Base-by-base conservation (phyloP, 2,329 filamentous ascomycete genomes). In the Lomentospora prolificans region DNA sequence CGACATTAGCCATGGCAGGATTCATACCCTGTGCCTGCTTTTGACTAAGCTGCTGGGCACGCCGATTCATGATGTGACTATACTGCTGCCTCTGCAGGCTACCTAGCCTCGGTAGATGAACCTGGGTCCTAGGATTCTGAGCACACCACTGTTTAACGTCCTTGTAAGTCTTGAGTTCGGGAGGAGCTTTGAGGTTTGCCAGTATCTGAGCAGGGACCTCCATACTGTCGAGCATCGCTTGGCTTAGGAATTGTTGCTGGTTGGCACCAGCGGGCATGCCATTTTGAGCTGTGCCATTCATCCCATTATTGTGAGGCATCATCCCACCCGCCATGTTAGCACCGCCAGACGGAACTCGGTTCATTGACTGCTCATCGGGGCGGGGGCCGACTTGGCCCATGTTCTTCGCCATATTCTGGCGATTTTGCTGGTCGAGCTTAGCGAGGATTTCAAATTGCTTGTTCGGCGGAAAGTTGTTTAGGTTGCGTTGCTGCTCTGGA, bases 111-210 rank as follows among this genome's bases (percentile, higher is more conserved):
- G 69, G 67, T 7, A 67, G 53, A 2, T 64, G 58, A 4, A 65
- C 64, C 0, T 68, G 59, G 1, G 73, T 57, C 52, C 60, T 64
- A 55, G 67, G 69, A 51, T 71, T 72, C 53, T 70, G 67, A 8
- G 58, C 59, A 3, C 75, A 60, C 71, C 72, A 77, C 2, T 61
- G 57, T 61, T 74, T 75, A 9, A 79, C 64, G 3, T 77, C 73
- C 14, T 66, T 66, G 76, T 76, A 79, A 59, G 75, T 79, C 63
- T 75, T 76, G 4, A 76, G 61, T 0, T 77, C 73, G 0, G 66
- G 61, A 1, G 74, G 73, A 2, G 76, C 57, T 19, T 63, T 61
- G 3, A 69, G 62, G 2, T 67, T 60, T 12, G 66, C 61, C 12
- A 71, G 58, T 4, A 76, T 60, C 12, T 66, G 63, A 2, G 63